Evolutionary conservation across 2,329 filamentous ascomycete species (phyloP), one percentile per base, ranked within the genome.

Genomic region (Fusarium praegraminearum): DNA sequence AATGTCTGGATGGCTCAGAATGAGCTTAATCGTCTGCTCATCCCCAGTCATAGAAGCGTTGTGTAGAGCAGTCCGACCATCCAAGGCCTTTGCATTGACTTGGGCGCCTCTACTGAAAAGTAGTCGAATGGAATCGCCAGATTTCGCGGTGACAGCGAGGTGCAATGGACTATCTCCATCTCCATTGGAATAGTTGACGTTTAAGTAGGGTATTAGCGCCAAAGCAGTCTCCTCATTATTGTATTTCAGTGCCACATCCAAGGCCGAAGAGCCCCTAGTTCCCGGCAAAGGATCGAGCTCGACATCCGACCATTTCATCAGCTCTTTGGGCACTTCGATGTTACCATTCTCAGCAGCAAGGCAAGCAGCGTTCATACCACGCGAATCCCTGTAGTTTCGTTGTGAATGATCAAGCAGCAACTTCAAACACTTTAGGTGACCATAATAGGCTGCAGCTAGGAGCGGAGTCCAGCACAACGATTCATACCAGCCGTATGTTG

Each of bases 391-490:
- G n/a, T 22, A 32, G 5, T 22, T 20, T 22, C 45, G 10, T 6
- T 22, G 0, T 22, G 28, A 7, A 7, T 4, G 18, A 20, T 32
- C 3, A 4, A 47, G 20, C n/a, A 47, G 5, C 2, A 47, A 3
- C 0, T 6, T 32, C 2, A 20, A 13, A 0, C n/a, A 47, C 22
- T 5, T 11, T 0, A 1, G 7, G 2, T 9, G 28, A 1, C 26
- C 44, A 30, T 3, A 8, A 8, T 16, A 16, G 3, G 28, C 3
- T 5, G 45, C 45, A 1, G 2, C 45, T 18, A 32, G 13, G 7
- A 47, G n/a, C 2, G 28, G n/a, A 16, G 28, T 32, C 45, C 45
- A 47, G 3, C 5, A 24, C 8, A 44, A 13, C 0, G 10, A 2
- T 3, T 24, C 24, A 15, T 8, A 2, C 16, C 4, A 16, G 11